Conservation (phyloP, 176 grass and related monocot species). For the Bonia amplexicaulis region DNA sequence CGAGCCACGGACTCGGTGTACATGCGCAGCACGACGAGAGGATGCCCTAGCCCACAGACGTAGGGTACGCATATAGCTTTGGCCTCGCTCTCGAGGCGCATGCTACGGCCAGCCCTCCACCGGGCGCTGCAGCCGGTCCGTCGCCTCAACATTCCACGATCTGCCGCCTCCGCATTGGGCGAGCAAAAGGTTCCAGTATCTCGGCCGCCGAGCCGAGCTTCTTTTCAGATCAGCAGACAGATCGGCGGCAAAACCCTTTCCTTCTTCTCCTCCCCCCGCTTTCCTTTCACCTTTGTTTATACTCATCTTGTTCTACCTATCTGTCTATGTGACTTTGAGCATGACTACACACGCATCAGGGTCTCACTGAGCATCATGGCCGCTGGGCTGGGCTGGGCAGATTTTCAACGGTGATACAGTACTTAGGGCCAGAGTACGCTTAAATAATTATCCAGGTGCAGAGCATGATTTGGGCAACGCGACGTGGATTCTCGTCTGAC, state of each 20-base stretch:
- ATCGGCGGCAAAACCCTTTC: background rate
- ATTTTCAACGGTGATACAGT: background rate
- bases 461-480: background rate
- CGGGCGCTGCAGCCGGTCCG: constrained; percentile 6
- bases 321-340: background rate
- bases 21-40: too few relatives aligned
- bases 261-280: too few relatives aligned
- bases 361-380: background rate
- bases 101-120: background rate
- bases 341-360: background rate
- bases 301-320: background rate
- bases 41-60: background rate
- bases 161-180: background rate
- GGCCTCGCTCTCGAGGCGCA: background rate
- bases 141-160: background rate
- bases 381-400: background rate
- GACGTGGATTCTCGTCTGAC: background rate
- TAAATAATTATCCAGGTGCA: background rate
- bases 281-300: background rate
- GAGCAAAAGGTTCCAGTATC: background rate
- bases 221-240: background rate
- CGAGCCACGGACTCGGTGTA: background rate
- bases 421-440: background rate
- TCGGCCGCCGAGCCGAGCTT: background rate
- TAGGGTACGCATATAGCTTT: background rate